These are phyloP conservation scores for Medicago arabica DNA, from an alignment of 306 rosid genomes.

Conservation along the genomic window DNA sequence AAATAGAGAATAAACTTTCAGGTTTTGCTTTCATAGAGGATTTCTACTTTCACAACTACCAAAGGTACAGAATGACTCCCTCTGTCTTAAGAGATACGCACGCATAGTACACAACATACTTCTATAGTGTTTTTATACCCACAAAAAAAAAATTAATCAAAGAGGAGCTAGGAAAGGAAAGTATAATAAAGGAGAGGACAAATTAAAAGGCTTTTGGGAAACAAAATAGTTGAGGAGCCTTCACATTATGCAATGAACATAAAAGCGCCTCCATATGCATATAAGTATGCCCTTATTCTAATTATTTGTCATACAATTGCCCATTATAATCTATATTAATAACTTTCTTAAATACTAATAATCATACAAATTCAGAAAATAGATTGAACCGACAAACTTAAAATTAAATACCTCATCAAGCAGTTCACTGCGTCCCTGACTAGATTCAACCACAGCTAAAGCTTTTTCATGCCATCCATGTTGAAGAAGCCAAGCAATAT, in stretches of 20 bases:
- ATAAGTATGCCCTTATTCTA: slow-evolving; percentile 15
- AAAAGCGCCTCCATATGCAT: slow-evolving; percentile 23
- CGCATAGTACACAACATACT: neutral
- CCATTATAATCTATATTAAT: slow-evolving; percentile 23
- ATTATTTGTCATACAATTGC: slow-evolving; percentile 14
- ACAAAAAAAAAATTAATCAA: neutral
- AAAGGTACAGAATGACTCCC: neutral
- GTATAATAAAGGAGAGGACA: slow-evolving; percentile 23
- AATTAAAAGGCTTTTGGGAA: slow-evolving; percentile 28
- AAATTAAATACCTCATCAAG: slow-evolving; percentile 78
- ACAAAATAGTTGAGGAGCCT: slow-evolving; percentile 11
- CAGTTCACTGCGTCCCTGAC: slow-evolving; percentile 95
- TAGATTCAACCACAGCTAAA: slow-evolving; percentile 94
- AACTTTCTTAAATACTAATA: slow-evolving; percentile 12
- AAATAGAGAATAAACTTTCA: too few species aligned
- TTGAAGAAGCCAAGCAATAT: slow-evolving; percentile 97
- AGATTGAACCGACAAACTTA: slow-evolving; percentile 32
- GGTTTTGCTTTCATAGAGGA: neutral
- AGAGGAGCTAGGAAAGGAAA: slow-evolving; percentile 6
- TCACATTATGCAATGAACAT: slow-evolving; percentile 39
- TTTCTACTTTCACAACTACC: neutral
- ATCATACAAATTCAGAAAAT: slow-evolving; percentile 11
- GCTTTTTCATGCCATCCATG: slow-evolving; percentile 98
- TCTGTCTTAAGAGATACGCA: neutral
- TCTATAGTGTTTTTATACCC: neutral